Evolutionary conservation across 2,329 filamentous ascomycete species (phyloP), one percentile per base, ranked within the genome.

Genomic region (Talaromyces pinophilus): DNA sequence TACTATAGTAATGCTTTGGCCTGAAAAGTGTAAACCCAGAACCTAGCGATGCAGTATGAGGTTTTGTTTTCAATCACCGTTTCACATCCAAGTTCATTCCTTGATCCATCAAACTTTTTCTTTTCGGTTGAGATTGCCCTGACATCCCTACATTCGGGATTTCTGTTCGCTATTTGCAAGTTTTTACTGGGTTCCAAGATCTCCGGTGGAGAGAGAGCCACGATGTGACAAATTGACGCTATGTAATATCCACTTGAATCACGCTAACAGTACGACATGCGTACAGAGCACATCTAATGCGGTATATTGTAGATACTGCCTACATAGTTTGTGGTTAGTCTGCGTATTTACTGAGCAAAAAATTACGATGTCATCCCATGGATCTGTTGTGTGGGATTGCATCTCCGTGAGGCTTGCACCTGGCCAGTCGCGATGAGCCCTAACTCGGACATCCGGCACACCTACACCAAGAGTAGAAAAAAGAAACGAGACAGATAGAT

Each of bases 101-200:
- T 57, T 15, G 52, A 57, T 57, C 5, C 33, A 57, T 40, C 54
- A 13, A 55, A 57, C 2, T 7, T 38, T n/a, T 38, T 25, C 25
- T 25, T 19, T 22, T 40, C 54, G 54, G n/a, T 57, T 40, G n/a
- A 40, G 22, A 8, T 38, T 55, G 30, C 52, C 30, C 52, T 33
- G 15, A 22, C 50, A 30, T 28, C 50, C 28, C 50, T 57, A 57
- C 19, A 15, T 57, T 22, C 33, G 52, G 30, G 30, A 22, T 38
- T 3, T 13, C 4, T 25, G 5, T 1, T 40, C 33, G 52, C 52
- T 35, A 8, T 55, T 17, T 7, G 15, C 33, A 22, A 25, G 33
- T 8, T 57, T 57, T 57, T 25, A 57, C 54, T 57, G 54, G 54
- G n/a, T 40, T 57, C 54, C 54, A 57, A 57, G 54, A 57, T 40